Conservation (phyloP, 164 flowering plant genomes). For the Dillenia suffruticosa region DNA sequence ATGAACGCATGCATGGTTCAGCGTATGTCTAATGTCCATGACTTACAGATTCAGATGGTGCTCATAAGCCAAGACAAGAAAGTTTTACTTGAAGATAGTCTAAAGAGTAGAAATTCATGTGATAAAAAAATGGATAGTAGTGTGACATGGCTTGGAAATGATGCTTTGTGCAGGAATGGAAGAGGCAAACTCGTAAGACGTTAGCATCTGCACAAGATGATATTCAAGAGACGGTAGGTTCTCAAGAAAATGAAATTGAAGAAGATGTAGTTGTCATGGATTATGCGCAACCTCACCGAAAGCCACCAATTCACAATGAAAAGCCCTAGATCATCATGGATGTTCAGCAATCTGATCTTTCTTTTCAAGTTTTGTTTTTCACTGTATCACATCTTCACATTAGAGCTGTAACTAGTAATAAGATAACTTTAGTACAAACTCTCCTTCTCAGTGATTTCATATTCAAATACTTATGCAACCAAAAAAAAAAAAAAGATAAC, state of each 20-base stretch:
- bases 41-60: not conserved
- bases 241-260: constrained; percentile 18
- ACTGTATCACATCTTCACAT: not conserved
- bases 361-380: not conserved
- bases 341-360: not conserved
- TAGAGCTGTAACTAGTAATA: constrained; percentile 3
- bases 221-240: constrained; percentile 22
- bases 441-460: too few species aligned
- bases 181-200: constrained; percentile 19
- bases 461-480: too few species aligned
- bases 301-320: constrained; percentile 57
- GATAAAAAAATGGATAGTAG: constrained; percentile 2
- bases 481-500: too few species aligned
- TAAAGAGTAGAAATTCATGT: not conserved
- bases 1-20: constrained; percentile 4
- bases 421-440: too few species aligned
- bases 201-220: constrained; percentile 20
- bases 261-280: constrained; percentile 44
- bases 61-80: not conserved
- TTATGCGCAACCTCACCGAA: constrained; percentile 50
- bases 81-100: not conserved
- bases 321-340: constrained; percentile 19
- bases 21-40: not conserved
- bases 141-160: constrained; percentile 3
- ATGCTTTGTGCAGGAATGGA: constrained; percentile 20